Evolutionary conservation across 2,329 filamentous ascomycete genomes (phyloP), one percentile per base, ranked within the genome.

Genomic region (Exophiala lecanii-corni): DNA sequence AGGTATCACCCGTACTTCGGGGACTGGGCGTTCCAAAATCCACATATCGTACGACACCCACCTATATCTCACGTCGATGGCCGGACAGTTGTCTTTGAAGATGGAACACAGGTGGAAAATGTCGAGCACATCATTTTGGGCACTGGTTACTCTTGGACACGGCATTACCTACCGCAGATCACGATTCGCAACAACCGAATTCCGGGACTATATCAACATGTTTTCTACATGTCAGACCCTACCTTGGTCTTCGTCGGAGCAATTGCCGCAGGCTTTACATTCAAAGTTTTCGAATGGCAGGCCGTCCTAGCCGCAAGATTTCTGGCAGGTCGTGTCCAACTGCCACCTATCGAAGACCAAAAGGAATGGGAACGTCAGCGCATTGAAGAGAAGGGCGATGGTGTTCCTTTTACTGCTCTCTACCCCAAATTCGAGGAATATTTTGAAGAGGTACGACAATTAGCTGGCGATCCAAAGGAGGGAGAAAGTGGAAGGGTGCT

Each of bases 401-500:
- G 39, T 7, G 36, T 51, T 1, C 19, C 49, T 0, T 61, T 61
- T 21, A 53, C 55, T 13, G 54, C 56, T 16, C 48, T 61, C 15
- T 53, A 50, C 31, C 52, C 56, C 10, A 58, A 70, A 40, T 70
- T 67, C 25, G 57, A 61, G 16, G 57, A 57, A 0, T 69, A 64
- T 41, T 70, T 69, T 38, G 62, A 67, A 41, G 60, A 62, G 2
- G 53, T 73, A 10, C 58, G 67, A 0, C 43, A 46, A 3, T 57
- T 73, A 18, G 69, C 70, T 0, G 69, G 70, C 0, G 62, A 70
- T 4, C 69, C 71, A 2, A 56, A 51, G 0, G 52, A 59, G 4
- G 65, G 62, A 0, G 61, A 60, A 3, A 62, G 61, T 0, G 70
- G 69, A 0, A 61, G 69, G 4, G 53, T 54, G 9, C 49, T 74